These are phyloP conservation scores for Ceratorhiza oryzae-sativae DNA, from an alignment of 1,284 basidiomycete genomes.

Conservation along the genomic window DNA sequence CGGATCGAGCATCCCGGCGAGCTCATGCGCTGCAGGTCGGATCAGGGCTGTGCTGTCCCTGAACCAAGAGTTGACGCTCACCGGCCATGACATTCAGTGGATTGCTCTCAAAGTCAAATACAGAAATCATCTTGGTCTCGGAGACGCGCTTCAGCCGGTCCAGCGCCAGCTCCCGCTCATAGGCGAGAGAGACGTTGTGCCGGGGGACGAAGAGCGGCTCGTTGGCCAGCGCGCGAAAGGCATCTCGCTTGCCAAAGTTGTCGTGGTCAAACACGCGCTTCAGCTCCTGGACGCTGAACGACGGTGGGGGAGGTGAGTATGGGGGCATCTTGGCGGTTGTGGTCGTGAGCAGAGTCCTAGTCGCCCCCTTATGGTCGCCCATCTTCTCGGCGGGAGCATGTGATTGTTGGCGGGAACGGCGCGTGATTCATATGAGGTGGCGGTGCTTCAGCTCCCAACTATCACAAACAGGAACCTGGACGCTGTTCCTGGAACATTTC, in stretches of 20 bases:
- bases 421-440: background rate
- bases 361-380: background rate
- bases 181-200: conserved; percentile 37
- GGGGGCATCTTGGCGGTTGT: conserved; percentile 25
- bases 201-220: conserved; percentile 39
- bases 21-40: conserved; percentile 15
- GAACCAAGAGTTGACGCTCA: conserved; percentile 5
- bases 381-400: background rate
- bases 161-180: conserved; percentile 39
- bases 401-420: conserved; percentile 10
- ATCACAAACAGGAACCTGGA: background rate
- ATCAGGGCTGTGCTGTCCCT: background rate
- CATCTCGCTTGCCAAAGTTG: conserved; percentile 34
- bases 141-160: conserved; percentile 38
- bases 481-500: too few species aligned
- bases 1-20: conserved; percentile 37
- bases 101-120: conserved; percentile 37
- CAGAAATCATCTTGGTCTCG: conserved; percentile 35
- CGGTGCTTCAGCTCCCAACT: background rate
- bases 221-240: conserved; percentile 26
- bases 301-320: conserved; percentile 29
- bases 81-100: conserved; percentile 39
- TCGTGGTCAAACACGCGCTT: conserved; percentile 38
- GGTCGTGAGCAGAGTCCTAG: background rate
- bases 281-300: conserved; percentile 33